phyloP scores from a whole-genome alignment of 1,139 yeast genomes.

The Zygoascus meyerae region DNA sequence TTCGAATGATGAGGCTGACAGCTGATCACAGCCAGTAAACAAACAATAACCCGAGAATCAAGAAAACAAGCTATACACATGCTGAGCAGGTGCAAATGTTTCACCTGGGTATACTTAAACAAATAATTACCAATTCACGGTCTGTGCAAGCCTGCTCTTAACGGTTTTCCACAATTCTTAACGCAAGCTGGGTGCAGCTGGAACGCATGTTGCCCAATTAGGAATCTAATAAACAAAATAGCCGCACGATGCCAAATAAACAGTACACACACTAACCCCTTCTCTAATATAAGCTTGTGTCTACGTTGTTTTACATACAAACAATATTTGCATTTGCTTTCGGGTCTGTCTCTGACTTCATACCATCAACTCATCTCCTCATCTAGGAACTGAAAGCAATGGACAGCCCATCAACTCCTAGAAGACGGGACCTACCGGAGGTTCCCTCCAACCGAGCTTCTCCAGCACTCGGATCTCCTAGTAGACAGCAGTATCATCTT shows the following conservation, averaged over 20 bases:
- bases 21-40: too few relatives aligned
- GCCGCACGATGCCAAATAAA: neutral
- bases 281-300: neutral
- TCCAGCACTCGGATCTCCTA: conserved; percentile 18
- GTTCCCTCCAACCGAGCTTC: conserved; percentile 15
- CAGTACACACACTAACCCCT: neutral
- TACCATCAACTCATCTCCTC: neutral
- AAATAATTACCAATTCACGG: too few relatives aligned
- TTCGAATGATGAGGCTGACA: too few relatives aligned
- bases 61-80: too few relatives aligned
- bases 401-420: conserved; percentile 12
- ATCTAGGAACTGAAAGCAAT: neutral
- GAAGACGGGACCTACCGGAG: conserved; percentile 17
- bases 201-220: too few relatives aligned
- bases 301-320: neutral
- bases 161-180: too few relatives aligned
- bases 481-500: conserved; percentile 22
- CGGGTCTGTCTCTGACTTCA: neutral
- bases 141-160: too few relatives aligned
- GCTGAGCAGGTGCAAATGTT: too few relatives aligned
- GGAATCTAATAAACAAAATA: neutral
- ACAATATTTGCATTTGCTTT: neutral
- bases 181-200: too few relatives aligned
- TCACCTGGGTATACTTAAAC: too few relatives aligned
- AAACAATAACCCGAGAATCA: too few relatives aligned